Percentiles rank a stretch among this genome's conserved stretches.
Conservation (phyloP, 2,329 filamentous ascomycete genomes). For the Akanthomyces dipterigenus region DNA sequence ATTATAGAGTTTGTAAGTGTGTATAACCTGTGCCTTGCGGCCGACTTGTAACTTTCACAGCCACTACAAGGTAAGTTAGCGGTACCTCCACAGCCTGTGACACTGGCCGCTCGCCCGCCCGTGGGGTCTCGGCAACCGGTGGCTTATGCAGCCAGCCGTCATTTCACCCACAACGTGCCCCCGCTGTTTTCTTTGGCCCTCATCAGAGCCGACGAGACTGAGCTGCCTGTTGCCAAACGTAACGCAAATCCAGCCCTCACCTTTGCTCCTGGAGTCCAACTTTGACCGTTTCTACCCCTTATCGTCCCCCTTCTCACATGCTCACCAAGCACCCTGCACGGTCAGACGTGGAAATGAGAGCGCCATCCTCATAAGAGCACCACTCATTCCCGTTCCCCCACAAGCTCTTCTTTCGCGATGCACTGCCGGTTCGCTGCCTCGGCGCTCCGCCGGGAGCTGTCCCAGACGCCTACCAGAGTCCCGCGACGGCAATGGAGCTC, state of each 20-base stretch:
- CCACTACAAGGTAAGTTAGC: background rate
- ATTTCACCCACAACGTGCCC: background rate
- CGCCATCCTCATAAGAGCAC: conserved; percentile 7
- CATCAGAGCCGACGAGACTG: conserved; percentile 2
- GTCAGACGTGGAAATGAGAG: conserved; percentile 9
- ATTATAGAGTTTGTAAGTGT: too few species aligned
- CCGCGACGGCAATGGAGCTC: conserved; percentile 24
- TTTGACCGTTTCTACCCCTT: background rate
- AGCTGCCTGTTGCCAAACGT: background rate
- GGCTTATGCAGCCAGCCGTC: conserved; percentile 7
- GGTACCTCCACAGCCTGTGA: background rate
- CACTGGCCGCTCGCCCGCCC: background rate
- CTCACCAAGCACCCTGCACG: background rate
- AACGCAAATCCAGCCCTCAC: background rate
- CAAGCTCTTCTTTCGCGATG: conserved; percentile 1
- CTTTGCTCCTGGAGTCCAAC: background rate
- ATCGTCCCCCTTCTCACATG: background rate
- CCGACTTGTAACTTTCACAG: too few species aligned
- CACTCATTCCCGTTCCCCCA: background rate
- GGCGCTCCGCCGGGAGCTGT: conserved; percentile 22
- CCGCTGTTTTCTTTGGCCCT: conserved; percentile 3
- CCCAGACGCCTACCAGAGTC: conserved; percentile 11
- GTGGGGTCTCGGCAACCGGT: conserved; percentile 5
- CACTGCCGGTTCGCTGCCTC: conserved; percentile 21
- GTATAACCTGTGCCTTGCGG: too few species aligned